Evolutionary conservation across 169 alveolate genomes (phyloP).

Genomic region (Plasmodium malariae): DNA sequence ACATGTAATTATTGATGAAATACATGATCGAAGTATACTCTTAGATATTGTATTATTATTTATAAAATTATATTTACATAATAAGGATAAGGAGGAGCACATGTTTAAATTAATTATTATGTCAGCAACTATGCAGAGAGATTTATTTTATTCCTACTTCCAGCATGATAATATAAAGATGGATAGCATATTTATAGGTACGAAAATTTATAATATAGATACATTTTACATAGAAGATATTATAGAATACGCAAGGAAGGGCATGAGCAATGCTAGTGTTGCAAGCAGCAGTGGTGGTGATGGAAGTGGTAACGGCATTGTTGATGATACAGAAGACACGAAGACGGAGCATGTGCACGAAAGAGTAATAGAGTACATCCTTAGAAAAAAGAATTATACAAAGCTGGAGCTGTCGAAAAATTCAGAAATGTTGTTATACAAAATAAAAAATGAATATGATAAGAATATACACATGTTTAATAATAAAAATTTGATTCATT

Average conservation of each 20-base stretch:
- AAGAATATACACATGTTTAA: constrained; percentile 21
- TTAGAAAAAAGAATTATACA: constrained; percentile 19
- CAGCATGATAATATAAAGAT: constrained; percentile 32
- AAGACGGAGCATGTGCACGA: background rate
- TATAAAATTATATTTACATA: constrained; percentile 40
- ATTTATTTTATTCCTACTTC: constrained; percentile 86
- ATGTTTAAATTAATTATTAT: constrained; percentile 88
- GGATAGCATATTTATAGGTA: constrained; percentile 30
- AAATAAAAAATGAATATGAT: constrained; percentile 44
- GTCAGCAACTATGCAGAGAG: constrained; percentile 93
- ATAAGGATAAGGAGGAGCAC: constrained; percentile 12
- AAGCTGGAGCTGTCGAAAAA: constrained; percentile 10
- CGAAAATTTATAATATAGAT: constrained; percentile 32
- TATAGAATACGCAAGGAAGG: constrained; percentile 11
- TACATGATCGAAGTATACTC: constrained; percentile 92
- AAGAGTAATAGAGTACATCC: constrained; percentile 39
- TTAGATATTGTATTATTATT: constrained; percentile 84
- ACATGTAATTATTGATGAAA: constrained; percentile 92
- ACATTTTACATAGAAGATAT: constrained; percentile 49
- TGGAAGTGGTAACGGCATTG: background rate
- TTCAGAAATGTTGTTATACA: constrained; percentile 17
- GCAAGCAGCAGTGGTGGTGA: background rate
- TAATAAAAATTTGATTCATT: background rate
- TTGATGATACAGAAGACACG: background rate
- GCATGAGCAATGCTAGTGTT: background rate